A percentile compares a stretch with the other conserved stretches of the same genome.
phyloP scores from a whole-genome alignment of 73 alveolate species.

The Uronychia setigera region DNA sequence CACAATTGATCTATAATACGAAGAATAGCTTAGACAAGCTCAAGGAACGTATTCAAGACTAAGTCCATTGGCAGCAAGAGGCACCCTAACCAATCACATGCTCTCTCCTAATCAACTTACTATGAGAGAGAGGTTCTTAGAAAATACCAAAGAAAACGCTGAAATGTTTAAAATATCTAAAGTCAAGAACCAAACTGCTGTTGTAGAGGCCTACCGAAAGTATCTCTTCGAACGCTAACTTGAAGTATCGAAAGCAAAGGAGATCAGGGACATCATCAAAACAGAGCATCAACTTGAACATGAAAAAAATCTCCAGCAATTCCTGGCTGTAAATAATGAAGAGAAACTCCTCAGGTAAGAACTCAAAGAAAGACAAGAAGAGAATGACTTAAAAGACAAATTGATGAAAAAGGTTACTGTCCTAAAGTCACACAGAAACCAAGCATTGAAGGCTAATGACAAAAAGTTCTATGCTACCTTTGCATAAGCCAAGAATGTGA shows the following conservation, averaged over 20 bases:
- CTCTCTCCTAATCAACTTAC: too few relatives aligned
- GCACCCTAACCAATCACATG: too few relatives aligned
- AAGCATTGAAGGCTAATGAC: slow-evolving; percentile 30
- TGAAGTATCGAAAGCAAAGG: slow-evolving; percentile 21
- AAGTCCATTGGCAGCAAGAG: too few relatives aligned
- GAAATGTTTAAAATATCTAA: neutral
- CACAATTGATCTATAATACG: too few relatives aligned
- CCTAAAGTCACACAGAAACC: neutral
- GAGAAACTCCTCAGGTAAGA: slow-evolving; percentile 46
- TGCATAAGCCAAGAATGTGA: slow-evolving; percentile 50
- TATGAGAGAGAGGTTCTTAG: slow-evolving; percentile 9
- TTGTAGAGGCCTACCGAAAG: slow-evolving; percentile 2
- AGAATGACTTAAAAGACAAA: slow-evolving; percentile 38
- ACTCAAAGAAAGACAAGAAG: slow-evolving; percentile 36
- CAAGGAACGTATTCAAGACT: too few relatives aligned
- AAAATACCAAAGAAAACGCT: slow-evolving; percentile 18
- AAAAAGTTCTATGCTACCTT: slow-evolving; percentile 18
- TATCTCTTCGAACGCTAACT: slow-evolving; percentile 26
- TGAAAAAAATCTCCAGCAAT: slow-evolving; percentile 29
- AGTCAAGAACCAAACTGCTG: neutral
- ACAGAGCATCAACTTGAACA: slow-evolving; percentile 37
- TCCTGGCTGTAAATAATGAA: slow-evolving; percentile 41
- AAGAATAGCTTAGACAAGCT: too few relatives aligned
- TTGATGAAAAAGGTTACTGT: slow-evolving; percentile 39
- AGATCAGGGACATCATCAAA: slow-evolving; percentile 36